Base-by-base conservation (phyloP, 257 asterid genomes). In the Echites panduratus region DNA sequence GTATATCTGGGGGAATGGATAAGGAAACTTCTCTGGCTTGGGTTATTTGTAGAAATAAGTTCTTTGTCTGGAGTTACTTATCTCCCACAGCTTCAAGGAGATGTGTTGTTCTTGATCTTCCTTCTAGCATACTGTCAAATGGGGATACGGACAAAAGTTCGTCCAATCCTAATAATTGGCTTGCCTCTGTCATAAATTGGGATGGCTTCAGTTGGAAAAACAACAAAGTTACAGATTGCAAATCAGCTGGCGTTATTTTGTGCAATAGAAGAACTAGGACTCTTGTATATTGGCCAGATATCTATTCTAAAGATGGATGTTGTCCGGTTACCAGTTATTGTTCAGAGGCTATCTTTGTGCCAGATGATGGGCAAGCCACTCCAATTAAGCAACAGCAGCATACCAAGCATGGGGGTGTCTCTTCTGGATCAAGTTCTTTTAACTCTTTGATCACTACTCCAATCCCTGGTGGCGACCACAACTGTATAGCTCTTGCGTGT, bases 1-100 rank as follows among this genome's bases (percentile, higher is more conserved):
- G 76, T 74, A 71, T 84, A 73, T 87, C 90, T 69, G 98, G 98
- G 72, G 97, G 98, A 81, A 83, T 93, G 88, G 96, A 93, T 84
- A 84, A 88, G 83, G 92, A 81, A 70, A 81, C 96, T 71, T 86
- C 88, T 66, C 83, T 91, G 64, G 94, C 96, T 17, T 93, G 98
- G 98, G 79, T 89, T 73, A 82, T 93, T 16, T 87, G 86, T 77
- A 87, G 90, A 66, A 81, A 73, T 82, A 82, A 73, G 68, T 85
- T 91, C 80, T 93, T 89, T 73, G 58, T 93, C 81, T 93, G 98
- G 98, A 88, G 88, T 77, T 86, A 76, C 88, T 78, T 86, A 68
- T 84, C 88, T 57, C 82, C 87, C 27, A 80, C 87, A 72, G 88
- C 90, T 78, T 80, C 94, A 65, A 79, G 85, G 77, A 79, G 87